Evolutionary conservation across 2,329 filamentous ascomycete genomes (phyloP), one percentile per base, ranked within the genome.

Genomic region (Nothophaeocryptopus gaeumannii): DNA sequence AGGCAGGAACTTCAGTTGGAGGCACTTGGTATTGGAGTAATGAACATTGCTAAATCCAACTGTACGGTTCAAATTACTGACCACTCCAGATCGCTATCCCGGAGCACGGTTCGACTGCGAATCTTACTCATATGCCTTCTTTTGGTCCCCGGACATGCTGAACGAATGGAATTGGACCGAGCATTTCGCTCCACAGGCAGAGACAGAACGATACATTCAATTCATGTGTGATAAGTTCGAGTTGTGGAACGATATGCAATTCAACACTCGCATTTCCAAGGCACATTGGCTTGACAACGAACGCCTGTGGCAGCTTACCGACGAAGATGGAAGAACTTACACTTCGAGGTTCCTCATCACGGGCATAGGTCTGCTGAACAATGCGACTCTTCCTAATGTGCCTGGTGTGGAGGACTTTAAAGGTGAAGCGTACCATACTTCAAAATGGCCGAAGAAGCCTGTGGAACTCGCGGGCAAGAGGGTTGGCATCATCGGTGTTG

Each of bases 121-220:
- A 53, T 67, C 72, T 1, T 72, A 72, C 0, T 67, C 74, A 7
- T 76, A 76, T 51, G 70, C 73, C 51, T 72, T 72, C 52, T 71
- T 67, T 10, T 65, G 75, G 36, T 67, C 69, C 13, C 70, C 74
- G 50, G 65, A 74, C 33, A 74, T 69, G 64, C 70, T 73, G 26
- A 49, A 78, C 59, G 74, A 75, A 5, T 84, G 79, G 80, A 80
- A 69, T 30, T 84, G 79, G 61, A 58, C 50, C 11, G 55, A 63
- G 46, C 55, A 58, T 33, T 64, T 58, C 40, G 55, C 62, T 5
- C 50, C 54, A 32, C 58, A 54, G 37, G 37, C 51, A 9, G 62
- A 84, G 31, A 69, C 84, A 1, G 72, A 75, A 11, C 61, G 61
- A 4, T 84, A 84, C 61, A 83, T 84, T 58, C 73, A 79, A 14